A percentile compares a stretch with the other conserved stretches of the same genome.
These are phyloP conservation scores for Tetradesmus lagerheimii DNA, from an alignment of 139 green algal species.

Conservation along the genomic window DNA sequence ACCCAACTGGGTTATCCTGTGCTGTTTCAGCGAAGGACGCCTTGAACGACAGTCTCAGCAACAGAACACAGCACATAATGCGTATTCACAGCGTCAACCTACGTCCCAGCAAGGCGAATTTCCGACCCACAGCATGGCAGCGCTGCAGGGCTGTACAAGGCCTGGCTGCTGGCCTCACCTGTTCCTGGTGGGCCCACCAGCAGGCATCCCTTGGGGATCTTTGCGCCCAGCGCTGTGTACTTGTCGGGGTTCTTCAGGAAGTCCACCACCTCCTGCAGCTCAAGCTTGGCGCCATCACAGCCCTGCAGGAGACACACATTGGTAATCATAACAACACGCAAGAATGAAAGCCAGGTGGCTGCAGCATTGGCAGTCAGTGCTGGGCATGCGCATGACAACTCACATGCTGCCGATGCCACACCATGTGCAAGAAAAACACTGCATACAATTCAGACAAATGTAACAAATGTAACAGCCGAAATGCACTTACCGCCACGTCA, in stretches of 20 bases:
- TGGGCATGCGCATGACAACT: neutral
- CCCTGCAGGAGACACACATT: constrained; percentile 64
- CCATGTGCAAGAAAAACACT: no score
- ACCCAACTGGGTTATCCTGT: no score
- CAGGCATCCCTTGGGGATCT: constrained; percentile 96
- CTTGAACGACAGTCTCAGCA: no score
- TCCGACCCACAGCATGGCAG: no score
- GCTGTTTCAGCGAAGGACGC: no score
- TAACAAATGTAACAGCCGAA: no score
- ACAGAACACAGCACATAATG: neutral
- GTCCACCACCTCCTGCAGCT: constrained; percentile 96
- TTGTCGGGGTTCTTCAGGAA: constrained; percentile 99
- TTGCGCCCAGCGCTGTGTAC: constrained; percentile 98
- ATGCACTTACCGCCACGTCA: constrained; percentile 89
- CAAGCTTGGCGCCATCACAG: constrained; percentile 96
- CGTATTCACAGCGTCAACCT: neutral
- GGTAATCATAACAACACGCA: neutral
- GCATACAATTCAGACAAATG: no score
- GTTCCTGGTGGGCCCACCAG: constrained; percentile 93
- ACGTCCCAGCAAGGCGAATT: neutral
- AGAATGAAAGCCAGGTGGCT: no score
- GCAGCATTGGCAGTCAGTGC: no score
- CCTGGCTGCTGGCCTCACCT: no score
- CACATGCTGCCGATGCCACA: neutral
- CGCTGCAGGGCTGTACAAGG: no score